Percentiles rank a stretch among this genome's conserved stretches.
Conservation (phyloP, 106 monocot species). For the Acorus calamus region DNA sequence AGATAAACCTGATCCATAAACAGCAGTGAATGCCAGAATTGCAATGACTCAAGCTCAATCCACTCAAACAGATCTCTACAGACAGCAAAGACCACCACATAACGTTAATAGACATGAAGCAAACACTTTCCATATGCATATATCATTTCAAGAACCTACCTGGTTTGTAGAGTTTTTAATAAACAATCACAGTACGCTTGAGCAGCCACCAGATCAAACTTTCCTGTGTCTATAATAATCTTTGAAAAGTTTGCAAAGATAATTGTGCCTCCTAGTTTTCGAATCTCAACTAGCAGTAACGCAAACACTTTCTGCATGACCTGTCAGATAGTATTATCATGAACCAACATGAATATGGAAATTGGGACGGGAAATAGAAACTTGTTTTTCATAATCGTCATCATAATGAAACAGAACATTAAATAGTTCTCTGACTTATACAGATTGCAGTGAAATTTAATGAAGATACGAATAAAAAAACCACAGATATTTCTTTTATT, state of each 20-base stretch:
- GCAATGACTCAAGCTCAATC: constrained; percentile 86
- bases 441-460: too few species aligned
- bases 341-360: not conserved
- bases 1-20: constrained; percentile 89
- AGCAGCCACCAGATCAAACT: constrained; percentile 64
- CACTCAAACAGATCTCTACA: constrained; percentile 93
- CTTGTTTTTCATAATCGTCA: too few species aligned
- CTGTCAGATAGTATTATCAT: constrained; percentile 23
- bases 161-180: constrained; percentile 70
- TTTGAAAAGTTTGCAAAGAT: constrained; percentile 91
- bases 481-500: too few species aligned
- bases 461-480: too few species aligned
- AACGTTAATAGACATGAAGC: not conserved
- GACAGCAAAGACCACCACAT: not conserved
- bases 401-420: too few species aligned
- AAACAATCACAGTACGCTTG: constrained; percentile 77
- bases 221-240: constrained; percentile 89
- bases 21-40: constrained; percentile 83
- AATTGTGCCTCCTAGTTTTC: constrained; percentile 68
- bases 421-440: too few species aligned
- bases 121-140: not conserved
- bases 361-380: not conserved
- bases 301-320: constrained; percentile 90
- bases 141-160: constrained; percentile 18
- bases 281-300: constrained; percentile 61